Percentiles rank a stretch among this genome's conserved stretches.
Conservation (phyloP, 352 stramenopile species). For the Phytophthora sp. region DNA sequence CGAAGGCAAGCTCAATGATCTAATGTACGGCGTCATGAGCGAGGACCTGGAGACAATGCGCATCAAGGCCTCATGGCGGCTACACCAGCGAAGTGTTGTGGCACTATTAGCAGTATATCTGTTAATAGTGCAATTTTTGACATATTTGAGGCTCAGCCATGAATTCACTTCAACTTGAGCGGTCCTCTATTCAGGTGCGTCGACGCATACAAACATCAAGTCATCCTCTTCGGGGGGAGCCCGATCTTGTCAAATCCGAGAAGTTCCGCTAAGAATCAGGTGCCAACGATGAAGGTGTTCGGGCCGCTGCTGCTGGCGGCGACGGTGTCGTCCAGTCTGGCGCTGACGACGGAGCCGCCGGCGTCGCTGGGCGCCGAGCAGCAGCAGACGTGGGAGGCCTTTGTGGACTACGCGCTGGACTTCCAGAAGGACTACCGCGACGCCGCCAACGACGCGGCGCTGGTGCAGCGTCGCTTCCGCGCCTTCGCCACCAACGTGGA, state of each 20-base stretch:
- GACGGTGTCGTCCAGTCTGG: neutral
- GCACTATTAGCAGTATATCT: too few species aligned
- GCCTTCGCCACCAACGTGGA: slow-evolving; percentile 57
- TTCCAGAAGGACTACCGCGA: slow-evolving; percentile 56
- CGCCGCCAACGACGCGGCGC: slow-evolving; percentile 38
- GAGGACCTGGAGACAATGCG: neutral
- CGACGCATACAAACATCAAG: too few species aligned
- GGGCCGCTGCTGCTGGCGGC: slow-evolving; percentile 5
- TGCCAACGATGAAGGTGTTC: slow-evolving; percentile 34
- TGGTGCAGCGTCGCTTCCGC: slow-evolving; percentile 50
- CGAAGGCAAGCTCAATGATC: slow-evolving; percentile 1
- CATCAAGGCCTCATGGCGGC: neutral
- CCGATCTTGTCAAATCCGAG: too few species aligned
- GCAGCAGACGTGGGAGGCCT: slow-evolving; percentile 47
- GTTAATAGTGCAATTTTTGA: too few species aligned
- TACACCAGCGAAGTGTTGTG: too few species aligned
- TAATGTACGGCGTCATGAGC: neutral
- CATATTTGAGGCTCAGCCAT: too few species aligned
- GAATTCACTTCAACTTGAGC: too few species aligned
- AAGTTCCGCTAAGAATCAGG: slow-evolving; percentile 28
- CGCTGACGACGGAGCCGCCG: slow-evolving; percentile 22
- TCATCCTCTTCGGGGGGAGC: too few species aligned
- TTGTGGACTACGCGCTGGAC: slow-evolving; percentile 65
- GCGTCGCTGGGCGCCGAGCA: slow-evolving; percentile 14
- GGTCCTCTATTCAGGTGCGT: too few species aligned